Evolutionary conservation across 2,329 filamentous ascomycete genomes (phyloP), one percentile per base, ranked within the genome.

Genomic region (Cryphonectria carpinicola): DNA sequence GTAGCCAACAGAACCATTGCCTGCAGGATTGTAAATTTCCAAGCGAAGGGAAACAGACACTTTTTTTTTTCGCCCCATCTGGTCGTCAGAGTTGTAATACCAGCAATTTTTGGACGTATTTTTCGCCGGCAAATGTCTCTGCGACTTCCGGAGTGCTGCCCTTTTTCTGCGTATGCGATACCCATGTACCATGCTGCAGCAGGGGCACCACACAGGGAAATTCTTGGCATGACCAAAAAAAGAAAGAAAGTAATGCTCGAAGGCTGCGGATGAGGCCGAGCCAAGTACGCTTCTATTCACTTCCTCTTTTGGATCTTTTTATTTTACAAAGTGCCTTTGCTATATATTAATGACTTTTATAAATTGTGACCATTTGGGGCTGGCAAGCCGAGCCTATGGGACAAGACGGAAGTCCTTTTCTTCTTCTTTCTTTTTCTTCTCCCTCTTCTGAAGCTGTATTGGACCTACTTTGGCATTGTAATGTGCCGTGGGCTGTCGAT

Each of bases 241-340:
- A 46, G 5, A 46, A 46, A 22, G 14, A 19, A 46, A 46, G 22
- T 2, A 14, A 14, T 4, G 2, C 32, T 52, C 46, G 46, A 19
- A n/a, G 25, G 46, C 19, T 52, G 4, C 46, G 19, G 22, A 52
- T 6, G 22, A 52, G 46, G 46, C 46, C 22, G 46, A 43, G 13
- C 35, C 19, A 63, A 63, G 60, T 63, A n/a, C 35, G n/a, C 14
- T 41, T 63, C 60, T 63, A 28, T 63, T 63, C 60, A 63, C 19
- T 25, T 63, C 60, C 60, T 39, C 35, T 25, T 63, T 63, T 63
- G 32, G 60, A 19, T 7, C 8, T 22, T 22, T 35, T 10, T 39
- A 37, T 22, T n/a, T n/a, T 1, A 19, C 28, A 35, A 17, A 35
- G 28, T 14, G 28, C 28, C 19, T 13, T 61, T 35, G 13, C 17